phyloP scores from a whole-genome alignment of 1,284 basidiomycete genomes.

The Crepidotus sp. region DNA sequence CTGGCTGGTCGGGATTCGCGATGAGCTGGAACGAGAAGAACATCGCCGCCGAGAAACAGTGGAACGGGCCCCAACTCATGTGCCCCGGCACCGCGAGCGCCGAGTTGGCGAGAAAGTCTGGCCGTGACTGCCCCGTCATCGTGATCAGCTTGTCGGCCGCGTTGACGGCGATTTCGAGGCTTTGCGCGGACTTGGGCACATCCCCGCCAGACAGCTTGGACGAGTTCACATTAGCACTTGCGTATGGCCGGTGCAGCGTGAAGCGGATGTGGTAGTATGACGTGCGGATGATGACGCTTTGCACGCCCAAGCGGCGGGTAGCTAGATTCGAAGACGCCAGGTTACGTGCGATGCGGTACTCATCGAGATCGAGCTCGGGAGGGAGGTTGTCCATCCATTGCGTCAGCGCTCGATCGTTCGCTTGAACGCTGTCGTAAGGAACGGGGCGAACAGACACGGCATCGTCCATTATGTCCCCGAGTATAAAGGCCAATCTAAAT shows the following conservation, averaged over 20 bases:
- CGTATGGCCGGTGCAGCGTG: constrained; percentile 71
- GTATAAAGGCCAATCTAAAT: constrained; percentile 63
- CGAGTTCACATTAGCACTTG: constrained; percentile 29
- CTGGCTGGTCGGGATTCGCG: constrained; percentile 66
- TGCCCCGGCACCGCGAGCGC: constrained; percentile 66
- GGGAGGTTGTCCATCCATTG: constrained; percentile 70
- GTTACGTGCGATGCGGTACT: constrained; percentile 58
- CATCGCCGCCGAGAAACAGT: constrained; percentile 77
- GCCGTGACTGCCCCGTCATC: constrained; percentile 59
- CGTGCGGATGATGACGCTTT: constrained; percentile 67
- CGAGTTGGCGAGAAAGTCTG: constrained; percentile 58
- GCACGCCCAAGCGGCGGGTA: constrained; percentile 57
- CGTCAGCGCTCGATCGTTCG: constrained; percentile 56
- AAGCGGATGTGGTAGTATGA: constrained; percentile 75
- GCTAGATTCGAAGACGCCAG: constrained; percentile 50
- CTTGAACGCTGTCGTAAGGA: constrained; percentile 61
- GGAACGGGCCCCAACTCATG: constrained; percentile 74
- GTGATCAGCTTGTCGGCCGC: constrained; percentile 69
- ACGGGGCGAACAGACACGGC: constrained; percentile 69
- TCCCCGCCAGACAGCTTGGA: constrained; percentile 31
- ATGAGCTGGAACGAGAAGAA: constrained; percentile 80
- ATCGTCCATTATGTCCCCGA: constrained; percentile 76
- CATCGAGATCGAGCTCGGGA: constrained; percentile 62
- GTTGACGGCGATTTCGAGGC: constrained; percentile 60
- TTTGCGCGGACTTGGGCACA: constrained; percentile 42